Conservation (phyloP, 257 asterid species). For the Solanum sitiens region DNA sequence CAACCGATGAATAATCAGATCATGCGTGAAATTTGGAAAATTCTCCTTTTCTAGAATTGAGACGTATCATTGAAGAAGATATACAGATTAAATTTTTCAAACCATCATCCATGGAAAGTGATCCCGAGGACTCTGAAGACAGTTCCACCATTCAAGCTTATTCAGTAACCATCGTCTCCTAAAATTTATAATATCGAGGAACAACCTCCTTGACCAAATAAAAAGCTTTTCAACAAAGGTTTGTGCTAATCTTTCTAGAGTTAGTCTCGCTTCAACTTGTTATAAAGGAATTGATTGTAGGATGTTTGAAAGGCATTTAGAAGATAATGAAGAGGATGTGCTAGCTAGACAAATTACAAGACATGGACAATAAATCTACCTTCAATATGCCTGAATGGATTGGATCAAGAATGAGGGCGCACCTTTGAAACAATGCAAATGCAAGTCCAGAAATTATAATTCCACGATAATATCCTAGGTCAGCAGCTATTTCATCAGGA, state of each 20-base stretch:
- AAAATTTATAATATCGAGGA: not conserved
- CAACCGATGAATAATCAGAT: slow-evolving; percentile 27
- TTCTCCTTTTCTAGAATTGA: slow-evolving; percentile 25
- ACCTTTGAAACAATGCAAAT: too few species aligned
- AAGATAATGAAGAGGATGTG: not conserved
- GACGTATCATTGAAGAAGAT: slow-evolving; percentile 29
- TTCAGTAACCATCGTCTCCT: not conserved
- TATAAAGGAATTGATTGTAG: slow-evolving; percentile 32
- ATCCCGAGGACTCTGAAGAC: slow-evolving; percentile 40
- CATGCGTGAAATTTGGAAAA: slow-evolving; percentile 23
- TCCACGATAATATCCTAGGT: too few species aligned
- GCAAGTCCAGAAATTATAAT: too few species aligned
- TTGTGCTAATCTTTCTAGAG: slow-evolving; percentile 24
- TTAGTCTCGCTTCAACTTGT: slow-evolving; percentile 25
- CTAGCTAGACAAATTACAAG: slow-evolving; percentile 19
- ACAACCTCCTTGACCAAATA: not conserved
- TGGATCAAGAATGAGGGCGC: too few species aligned
- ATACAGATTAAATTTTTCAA: slow-evolving; percentile 20
- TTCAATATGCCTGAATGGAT: slow-evolving; percentile 35
- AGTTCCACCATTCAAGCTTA: slow-evolving; percentile 25
- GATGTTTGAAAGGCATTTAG: slow-evolving; percentile 27
- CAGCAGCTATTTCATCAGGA: too few species aligned
- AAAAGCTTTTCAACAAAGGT: slow-evolving; percentile 3
- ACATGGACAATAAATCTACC: slow-evolving; percentile 20
- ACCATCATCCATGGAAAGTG: slow-evolving; percentile 26